A percentile compares a stretch with the other conserved stretches of the same genome.
Conservation (phyloP, 108 stramenopile genomes). For the Cyclotella kingstonii region DNA sequence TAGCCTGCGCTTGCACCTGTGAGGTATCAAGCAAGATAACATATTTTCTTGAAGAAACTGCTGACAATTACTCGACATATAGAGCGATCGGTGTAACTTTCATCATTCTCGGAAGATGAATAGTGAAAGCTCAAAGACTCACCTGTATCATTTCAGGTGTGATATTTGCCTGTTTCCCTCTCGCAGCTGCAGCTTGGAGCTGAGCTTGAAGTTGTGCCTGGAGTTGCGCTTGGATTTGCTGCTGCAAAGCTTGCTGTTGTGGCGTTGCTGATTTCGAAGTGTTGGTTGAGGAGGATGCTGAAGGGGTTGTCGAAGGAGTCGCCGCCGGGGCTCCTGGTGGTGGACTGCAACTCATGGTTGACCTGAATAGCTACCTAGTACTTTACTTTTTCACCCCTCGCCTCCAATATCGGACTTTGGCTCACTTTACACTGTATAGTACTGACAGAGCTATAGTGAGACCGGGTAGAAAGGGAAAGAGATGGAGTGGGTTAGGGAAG, state of each 20-base stretch:
- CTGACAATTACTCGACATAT: not conserved
- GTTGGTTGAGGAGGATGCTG: slow-evolving; percentile 39
- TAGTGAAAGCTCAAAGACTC: slow-evolving; percentile 1
- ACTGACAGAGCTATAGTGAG: too few relatives aligned
- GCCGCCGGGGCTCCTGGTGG: slow-evolving; percentile 4
- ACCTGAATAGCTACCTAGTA: not conserved
- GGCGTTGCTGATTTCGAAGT: slow-evolving; percentile 31
- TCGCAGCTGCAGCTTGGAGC: slow-evolving; percentile 79
- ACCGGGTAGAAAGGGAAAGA: too few relatives aligned
- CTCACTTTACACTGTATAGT: too few relatives aligned
- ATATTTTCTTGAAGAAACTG: not conserved
- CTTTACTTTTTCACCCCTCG: too few relatives aligned
- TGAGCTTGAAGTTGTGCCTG: slow-evolving; percentile 79
- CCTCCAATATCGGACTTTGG: too few relatives aligned
- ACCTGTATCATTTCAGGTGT: slow-evolving; percentile 84
- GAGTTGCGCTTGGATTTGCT: slow-evolving; percentile 83
- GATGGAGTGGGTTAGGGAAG: too few relatives aligned
- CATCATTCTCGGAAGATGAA: too few relatives aligned
- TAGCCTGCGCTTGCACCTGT: slow-evolving; percentile 82
- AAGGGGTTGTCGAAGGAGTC: slow-evolving; percentile 7
- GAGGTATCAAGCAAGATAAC: not conserved
- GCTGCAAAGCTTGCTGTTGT: slow-evolving; percentile 60
- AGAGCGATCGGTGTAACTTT: too few relatives aligned
- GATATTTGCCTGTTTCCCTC: slow-evolving; percentile 85
- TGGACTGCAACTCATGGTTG: not conserved